Conservation (phyloP, 495 filamentous ascomycete genomes). For the Penicillium diatomitis region DNA sequence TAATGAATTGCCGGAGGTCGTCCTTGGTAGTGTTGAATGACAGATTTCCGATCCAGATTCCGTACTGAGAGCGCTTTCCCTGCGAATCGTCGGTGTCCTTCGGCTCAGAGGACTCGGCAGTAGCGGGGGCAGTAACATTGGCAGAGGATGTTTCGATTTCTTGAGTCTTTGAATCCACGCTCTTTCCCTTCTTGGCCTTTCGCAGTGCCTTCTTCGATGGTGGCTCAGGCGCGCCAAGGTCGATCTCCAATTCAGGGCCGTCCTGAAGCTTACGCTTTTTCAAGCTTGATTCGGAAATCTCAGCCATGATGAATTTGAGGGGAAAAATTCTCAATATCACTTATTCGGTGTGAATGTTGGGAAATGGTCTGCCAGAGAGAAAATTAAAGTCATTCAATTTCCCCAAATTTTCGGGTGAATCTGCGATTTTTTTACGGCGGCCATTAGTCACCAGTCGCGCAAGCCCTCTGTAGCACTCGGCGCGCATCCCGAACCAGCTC, state of each 20-base stretch:
- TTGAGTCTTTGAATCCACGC: slow-evolving; percentile 15
- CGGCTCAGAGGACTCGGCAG: slow-evolving; percentile 18
- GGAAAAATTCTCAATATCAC: neutral
- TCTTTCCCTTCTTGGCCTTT: slow-evolving; percentile 63
- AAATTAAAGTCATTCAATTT: too few relatives aligned
- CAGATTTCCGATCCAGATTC: slow-evolving; percentile 95
- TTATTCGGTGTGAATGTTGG: too few relatives aligned
- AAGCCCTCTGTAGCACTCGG: slow-evolving; percentile 14
- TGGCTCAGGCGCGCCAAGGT: slow-evolving; percentile 78
- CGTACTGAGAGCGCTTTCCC: slow-evolving; percentile 63
- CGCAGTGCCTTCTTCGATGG: slow-evolving; percentile 86
- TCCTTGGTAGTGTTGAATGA: slow-evolving; percentile 65
- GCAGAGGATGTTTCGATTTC: slow-evolving; percentile 12
- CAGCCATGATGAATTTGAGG: slow-evolving; percentile 17
- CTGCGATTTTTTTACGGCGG: slow-evolving; percentile 24
- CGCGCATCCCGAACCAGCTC: slow-evolving; percentile 6
- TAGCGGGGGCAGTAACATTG: slow-evolving; percentile 15
- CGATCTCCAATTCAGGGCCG: slow-evolving; percentile 69
- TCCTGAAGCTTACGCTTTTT: slow-evolving; percentile 67
- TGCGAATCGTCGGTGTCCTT: slow-evolving; percentile 25
- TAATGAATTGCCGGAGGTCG: slow-evolving; percentile 67
- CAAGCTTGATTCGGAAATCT: slow-evolving; percentile 21
- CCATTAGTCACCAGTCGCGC: slow-evolving; percentile 23
- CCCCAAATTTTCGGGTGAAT: neutral
- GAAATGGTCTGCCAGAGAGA: too few relatives aligned